Conservation (phyloP, 2,329 filamentous ascomycete genomes). For the Ophiostoma fasciatum region DNA sequence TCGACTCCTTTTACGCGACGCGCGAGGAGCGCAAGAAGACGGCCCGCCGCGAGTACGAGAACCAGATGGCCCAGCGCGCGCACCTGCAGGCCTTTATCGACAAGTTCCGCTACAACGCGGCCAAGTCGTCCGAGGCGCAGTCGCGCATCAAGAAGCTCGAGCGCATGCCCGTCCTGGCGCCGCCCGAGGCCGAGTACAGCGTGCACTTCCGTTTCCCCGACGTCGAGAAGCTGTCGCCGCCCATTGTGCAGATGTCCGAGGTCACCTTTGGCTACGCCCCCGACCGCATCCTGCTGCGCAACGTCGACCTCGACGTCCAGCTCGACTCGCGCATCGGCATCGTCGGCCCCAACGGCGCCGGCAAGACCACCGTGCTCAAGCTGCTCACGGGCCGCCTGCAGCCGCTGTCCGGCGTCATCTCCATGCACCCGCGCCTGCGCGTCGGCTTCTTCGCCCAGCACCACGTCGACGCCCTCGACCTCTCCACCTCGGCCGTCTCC, state of each 20-base stretch:
- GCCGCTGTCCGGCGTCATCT: constrained; percentile 67
- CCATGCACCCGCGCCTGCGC: constrained; percentile 73
- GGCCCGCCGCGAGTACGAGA: constrained; percentile 94
- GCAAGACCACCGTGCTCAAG: constrained; percentile 97
- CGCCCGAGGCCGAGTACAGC: constrained; percentile 86
- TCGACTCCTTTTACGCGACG: constrained; percentile 92
- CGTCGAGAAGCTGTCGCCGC: constrained; percentile 92
- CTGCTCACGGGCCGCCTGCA: constrained; percentile 80
- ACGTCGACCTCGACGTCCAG: constrained; percentile 92
- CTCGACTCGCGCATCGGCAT: constrained; percentile 97
- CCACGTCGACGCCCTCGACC: constrained; percentile 89
- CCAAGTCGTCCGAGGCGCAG: constrained; percentile 95
- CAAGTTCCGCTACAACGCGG: constrained; percentile 98
- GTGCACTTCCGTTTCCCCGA: constrained; percentile 97
- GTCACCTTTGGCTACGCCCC: constrained; percentile 79
- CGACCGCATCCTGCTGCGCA: constrained; percentile 64
- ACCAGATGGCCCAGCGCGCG: constrained; percentile 85
- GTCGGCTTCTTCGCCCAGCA: constrained; percentile 98
- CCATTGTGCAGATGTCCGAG: constrained; percentile 92
- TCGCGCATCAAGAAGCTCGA: constrained; percentile 98
- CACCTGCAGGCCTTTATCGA: constrained; percentile 98
- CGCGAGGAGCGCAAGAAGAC: constrained; percentile 96
- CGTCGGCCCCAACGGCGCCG: constrained; percentile 96
- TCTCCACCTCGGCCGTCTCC: constrained; percentile 75
- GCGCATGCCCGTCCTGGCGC: constrained; percentile 81